Base-by-base conservation (phyloP, 225 moss, liverwort and hornwort genomes). In the Sphagnum tenellum region DNA sequence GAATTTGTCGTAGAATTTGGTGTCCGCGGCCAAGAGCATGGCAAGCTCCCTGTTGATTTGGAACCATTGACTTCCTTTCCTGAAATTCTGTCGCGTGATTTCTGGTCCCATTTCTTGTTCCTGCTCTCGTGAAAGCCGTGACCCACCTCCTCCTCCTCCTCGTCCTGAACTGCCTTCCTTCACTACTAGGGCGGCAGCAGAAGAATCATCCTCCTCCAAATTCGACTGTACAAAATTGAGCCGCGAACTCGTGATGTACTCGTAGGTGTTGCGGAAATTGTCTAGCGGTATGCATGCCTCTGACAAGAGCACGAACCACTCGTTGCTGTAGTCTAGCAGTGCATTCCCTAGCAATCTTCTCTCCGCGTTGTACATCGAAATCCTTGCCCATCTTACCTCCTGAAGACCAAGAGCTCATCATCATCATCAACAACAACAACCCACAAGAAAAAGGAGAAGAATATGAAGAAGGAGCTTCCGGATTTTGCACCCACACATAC, bases 61-160 rank as follows among this genome's bases (percentile, higher is more conserved):
- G 53, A 82, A 82, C 82, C 82, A 82, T 3, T 82, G 79, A 7
- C 79, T 82, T 2, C 82, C 82, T 62, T 82, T 82, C 5, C 76
- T 78, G 9, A 82, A 82, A 48, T 76, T 82, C 47, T 12, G 2
- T 0, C 0, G 0, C 0, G 79, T 76, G 69, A 82, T 61, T 57
- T 79, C 82, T 4, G 82, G 82, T n/a, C 5, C 67, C 79, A 82
- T 82, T 3, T 10, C 13, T 55, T 59, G 0, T 0, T 46, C 71
- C 0, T 3, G 7, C 12, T 59, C 69, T 44, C 79, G 3, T 48
- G 56, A 69, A 7, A 82, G 46, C 0, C 82, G 79, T 58, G 29
- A 29, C 29, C 29, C 29, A 29, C 29, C 29, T 29, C 29, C 29
- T 29, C 29, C 29, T 29, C 29, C 29, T 29, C 29, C 29, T 29